Base-by-base conservation (phyloP, 352 stramenopile species). In the Peronospora farinosa region DNA sequence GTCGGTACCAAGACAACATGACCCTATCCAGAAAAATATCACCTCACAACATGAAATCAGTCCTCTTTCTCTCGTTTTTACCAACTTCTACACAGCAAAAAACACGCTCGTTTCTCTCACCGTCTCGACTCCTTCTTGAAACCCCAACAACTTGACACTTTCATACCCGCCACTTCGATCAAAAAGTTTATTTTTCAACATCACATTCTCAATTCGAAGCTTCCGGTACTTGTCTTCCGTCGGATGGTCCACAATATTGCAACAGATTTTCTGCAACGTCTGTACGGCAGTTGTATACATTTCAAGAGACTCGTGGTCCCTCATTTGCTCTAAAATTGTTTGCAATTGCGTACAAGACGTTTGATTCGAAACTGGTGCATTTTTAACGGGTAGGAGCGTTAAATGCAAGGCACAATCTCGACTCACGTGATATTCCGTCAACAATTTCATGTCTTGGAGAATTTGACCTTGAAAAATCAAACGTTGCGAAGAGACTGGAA, bases 401-500 rank as follows among this genome's bases (percentile, higher is more conserved):
- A 93, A 60, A 42, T 93, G 83, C 46, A 93, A 43, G 21, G 80
- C 78, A 51, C 79, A 85, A 31, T 74, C 83, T 0, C 62, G 49
- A 1, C 41, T 44, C 48, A 93, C 69, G 57, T 68, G 60, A 67
- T 93, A 93, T 12, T 81, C 79, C 49, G 54, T 54, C 49, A 93
- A 54, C 8, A 62, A 40, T 42, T 84, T 81, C 40, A 69, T 75
- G 60, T 93, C 65, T 58, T 91, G 74, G 21, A 93, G 57, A 63
- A 93, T 88, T 53, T 89, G 79, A 13, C 82, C 82, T 55, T 93
- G 79, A 61, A 93, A 93, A 50, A 93, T 93, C 32, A 93, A 65
- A 8, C 82, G 82, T 67, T 93, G 82, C 13, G 77, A 74, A 16
- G 66, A 62, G 10, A 81, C 65, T 2, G 78, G 77, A 52, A 85